Evolutionary conservation across 805 yeast genomes (phyloP), one percentile per base, ranked within the genome.

Genomic region (Blastobotrys muscicola): DNA sequence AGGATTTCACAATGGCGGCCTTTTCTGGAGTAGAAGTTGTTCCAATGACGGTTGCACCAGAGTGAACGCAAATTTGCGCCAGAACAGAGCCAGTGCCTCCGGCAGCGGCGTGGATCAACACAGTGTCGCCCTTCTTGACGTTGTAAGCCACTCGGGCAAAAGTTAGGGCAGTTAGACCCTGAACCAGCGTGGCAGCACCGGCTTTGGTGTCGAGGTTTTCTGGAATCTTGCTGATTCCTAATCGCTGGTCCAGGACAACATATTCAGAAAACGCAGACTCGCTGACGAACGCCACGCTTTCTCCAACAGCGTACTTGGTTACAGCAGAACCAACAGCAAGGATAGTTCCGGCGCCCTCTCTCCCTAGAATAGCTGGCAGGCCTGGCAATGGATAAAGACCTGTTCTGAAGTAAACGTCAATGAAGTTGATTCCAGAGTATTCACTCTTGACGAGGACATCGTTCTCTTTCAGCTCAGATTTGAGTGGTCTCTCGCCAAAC

Each of bases 61-160:
- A 69, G 16, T 63, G 56, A 29, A 69, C 61, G 41, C 81, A 62
- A 62, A 87, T 65, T 60, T 87, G 95, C 40, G 71, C 68, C 43
- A 86, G 65, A 13, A 85, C 52, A 42, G 75, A 71, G 4, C 97
- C 97, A 41, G 85, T 90, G 44, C 97, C 96, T 37, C 97, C 97
- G 2, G 97, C 96, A 6, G 95, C 95, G 3, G 97, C 97, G 67
- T 87, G 85, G 16, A 85, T 79, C 38, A 89, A 68, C 36, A 82
- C 73, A 52, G 64, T 72, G 46, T 90, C 96, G 42, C 78, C 89
- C 58, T 73, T 67, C 53, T 84, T 60, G 34, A 85, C 82, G 1
- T 69, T 55, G 56, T 83, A 76, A 1, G 92, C 74, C 49, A 82
- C 86, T 32, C 69, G 65, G 38, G 77, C 65, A 46, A 89, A 77